Percentiles rank a stretch among this genome's conserved stretches.
Conservation (phyloP, 2,329 filamentous ascomycete species). For the Microdochium bolleyi region DNA sequence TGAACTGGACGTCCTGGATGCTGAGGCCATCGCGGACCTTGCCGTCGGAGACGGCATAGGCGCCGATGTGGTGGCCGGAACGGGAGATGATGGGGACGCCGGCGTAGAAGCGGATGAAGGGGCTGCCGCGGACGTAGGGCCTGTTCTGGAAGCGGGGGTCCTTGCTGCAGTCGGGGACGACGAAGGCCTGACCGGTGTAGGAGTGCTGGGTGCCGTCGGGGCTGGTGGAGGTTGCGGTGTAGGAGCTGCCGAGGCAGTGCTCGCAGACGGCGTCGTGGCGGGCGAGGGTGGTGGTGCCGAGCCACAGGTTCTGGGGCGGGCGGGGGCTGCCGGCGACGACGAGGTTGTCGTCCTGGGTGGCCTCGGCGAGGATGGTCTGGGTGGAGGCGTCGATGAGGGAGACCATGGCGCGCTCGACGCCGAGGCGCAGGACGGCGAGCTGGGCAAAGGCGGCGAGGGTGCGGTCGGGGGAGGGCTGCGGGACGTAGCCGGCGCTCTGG, state of each 20-base stretch:
- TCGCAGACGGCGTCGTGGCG: conserved; percentile 25
- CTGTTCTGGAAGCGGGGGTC: conserved; percentile 23
- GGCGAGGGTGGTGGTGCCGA: conserved; percentile 18
- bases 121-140: conserved; percentile 21
- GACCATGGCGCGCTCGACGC: conserved; percentile 38
- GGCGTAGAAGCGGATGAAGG: conserved; percentile 26
- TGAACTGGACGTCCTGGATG: conserved; percentile 38
- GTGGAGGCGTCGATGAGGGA: conserved; percentile 35
- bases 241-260: conserved; percentile 14
- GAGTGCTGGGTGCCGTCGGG: conserved; percentile 15
- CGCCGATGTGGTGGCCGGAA: conserved; percentile 47
- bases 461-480: conserved; percentile 24
- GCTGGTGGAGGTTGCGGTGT: conserved; percentile 11
- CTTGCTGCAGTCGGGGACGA: conserved; percentile 19
- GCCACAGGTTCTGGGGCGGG: conserved; percentile 22
- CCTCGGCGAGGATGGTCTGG: conserved; percentile 44
- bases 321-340: conserved; percentile 24
- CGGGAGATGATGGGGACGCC: conserved; percentile 52
- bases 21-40: conserved; percentile 42
- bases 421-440: conserved; percentile 37
- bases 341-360: conserved; percentile 29
- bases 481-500: conserved; percentile 17
- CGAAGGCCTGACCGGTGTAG: conserved; percentile 15
- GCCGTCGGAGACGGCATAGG: conserved; percentile 51
- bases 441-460: conserved; percentile 39